These are phyloP conservation scores for Nakaseomyces nivariensis DNA, from an alignment of 1,139 yeast species.

Conservation along the genomic window DNA sequence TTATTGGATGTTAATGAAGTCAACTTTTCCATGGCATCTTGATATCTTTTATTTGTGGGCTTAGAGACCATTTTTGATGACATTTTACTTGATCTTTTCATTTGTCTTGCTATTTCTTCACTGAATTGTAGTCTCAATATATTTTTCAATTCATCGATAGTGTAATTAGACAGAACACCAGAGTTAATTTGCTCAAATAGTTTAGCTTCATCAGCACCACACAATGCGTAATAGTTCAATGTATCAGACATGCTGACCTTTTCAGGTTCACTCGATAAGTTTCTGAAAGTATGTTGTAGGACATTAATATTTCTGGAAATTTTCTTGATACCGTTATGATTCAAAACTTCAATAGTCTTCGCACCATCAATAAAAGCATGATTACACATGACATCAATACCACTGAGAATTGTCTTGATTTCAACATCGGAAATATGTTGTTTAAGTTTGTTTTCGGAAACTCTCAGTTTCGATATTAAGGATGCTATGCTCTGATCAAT, in stretches of 20 bases:
- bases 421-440: conserved; percentile 27
- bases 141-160: conserved; percentile 27
- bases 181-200: conserved; percentile 26
- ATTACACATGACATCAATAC: conserved; percentile 51
- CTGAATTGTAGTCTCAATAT: conserved; percentile 40
- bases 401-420: conserved; percentile 32
- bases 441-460: conserved; percentile 22
- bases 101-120: conserved; percentile 31
- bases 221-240: conserved; percentile 47
- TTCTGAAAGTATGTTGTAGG: conserved; percentile 66
- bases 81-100: conserved; percentile 13
- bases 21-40: conserved; percentile 19
- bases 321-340: conserved; percentile 57
- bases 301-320: conserved; percentile 60
- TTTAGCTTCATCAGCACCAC: conserved; percentile 17
- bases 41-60: conserved; percentile 19
- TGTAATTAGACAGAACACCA: conserved; percentile 27
- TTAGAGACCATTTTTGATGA: conserved; percentile 12
- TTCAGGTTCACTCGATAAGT: conserved; percentile 47
- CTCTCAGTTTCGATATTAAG: conserved; percentile 23
- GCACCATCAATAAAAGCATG: conserved; percentile 53
- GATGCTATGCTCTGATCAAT: conserved; percentile 47
- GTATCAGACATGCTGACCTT: conserved; percentile 51
- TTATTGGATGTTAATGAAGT: conserved; percentile 2
- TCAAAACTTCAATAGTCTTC: conserved; percentile 44